phyloP scores from a whole-genome alignment of 23 red algal genomes.

The Gracilaria caudata region DNA sequence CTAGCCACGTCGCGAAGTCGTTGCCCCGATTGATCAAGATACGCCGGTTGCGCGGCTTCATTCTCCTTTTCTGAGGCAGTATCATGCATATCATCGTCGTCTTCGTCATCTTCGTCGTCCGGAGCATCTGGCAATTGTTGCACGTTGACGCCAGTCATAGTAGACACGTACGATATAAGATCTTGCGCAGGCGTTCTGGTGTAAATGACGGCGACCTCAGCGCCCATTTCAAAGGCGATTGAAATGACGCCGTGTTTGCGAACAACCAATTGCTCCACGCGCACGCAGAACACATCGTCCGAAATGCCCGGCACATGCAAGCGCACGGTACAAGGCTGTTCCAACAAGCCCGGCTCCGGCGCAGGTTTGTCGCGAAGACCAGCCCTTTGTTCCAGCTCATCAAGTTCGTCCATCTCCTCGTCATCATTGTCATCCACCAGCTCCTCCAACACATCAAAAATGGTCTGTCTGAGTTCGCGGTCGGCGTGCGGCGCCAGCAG shows the following conservation, averaged over 20 bases:
- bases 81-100: conserved; percentile 26
- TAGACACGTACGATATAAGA: conserved; percentile 52
- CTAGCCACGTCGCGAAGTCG: conserved; percentile 55
- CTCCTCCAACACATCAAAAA: conserved; percentile 71
- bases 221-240: conserved; percentile 79
- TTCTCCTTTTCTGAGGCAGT: conserved; percentile 61
- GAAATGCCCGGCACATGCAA: conserved; percentile 76
- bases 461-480: conserved; percentile 32
- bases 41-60: conserved; percentile 21
- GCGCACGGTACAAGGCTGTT: conserved; percentile 34
- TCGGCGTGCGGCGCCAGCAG: conserved; percentile 31
- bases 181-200: conserved; percentile 51
- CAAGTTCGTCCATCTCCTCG: conserved; percentile 71
- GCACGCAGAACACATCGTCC: conserved; percentile 71
- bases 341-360: conserved; percentile 52
- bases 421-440: conserved; percentile 66
- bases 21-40: conserved; percentile 60
- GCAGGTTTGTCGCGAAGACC: conserved; percentile 36
- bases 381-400: conserved; percentile 52
- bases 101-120: conserved; percentile 44
- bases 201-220: conserved; percentile 79
- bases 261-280: conserved; percentile 82
- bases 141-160: conserved; percentile 59
- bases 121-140: conserved; percentile 30
- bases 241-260: conserved; percentile 78